Evolutionary conservation across 2,329 filamentous ascomycete genomes (phyloP), one percentile per base, ranked within the genome.

Genomic region (Calonectria ilicicola): DNA sequence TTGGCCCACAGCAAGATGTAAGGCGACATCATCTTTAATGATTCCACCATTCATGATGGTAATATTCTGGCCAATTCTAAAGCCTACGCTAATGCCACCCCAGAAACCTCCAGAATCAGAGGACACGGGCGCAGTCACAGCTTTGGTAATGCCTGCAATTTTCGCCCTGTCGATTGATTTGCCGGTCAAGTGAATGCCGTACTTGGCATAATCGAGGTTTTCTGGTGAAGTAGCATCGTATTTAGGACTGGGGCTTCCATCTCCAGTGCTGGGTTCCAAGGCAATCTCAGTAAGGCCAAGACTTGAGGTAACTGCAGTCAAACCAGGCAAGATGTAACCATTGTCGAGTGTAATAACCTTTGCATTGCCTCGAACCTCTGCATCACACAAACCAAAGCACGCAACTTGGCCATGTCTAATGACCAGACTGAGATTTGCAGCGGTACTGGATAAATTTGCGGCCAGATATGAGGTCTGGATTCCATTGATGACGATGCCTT

Each of bases 71-170:
- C 40, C 60, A 29, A 44, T 84, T 80, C 19, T 76, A 21, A 81
- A 89, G 75, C 91, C 89, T 3, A 85, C 82, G 0, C 89, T 89
- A 26, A 79, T 80, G 1, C 76, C 73, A 64, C 88, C 86, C 1
- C 79, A 27, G 19, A 67, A 26, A 6, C 38, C 27, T 21, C 29
- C 15, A 14, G 29, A 56, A 12, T 38, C 29, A 56, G 29, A 38
- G 21, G 29, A 38, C 6, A 35, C 35, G 2, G 35, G 47, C 8
- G 35, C 35, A 9, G 35, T 38, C 2, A 67, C 35, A n/a, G 65
- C 65, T 15, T 42, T 42, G 6, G 65, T 67, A 7, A 67, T 42
- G 9, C 65, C 65, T 1, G 35, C 65, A 12, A 67, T 51, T 10
- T 47, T 51, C 3, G 65, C 65, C 5, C 65, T 27, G 10, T 35